phyloP scores from a whole-genome alignment of 2,329 filamentous ascomycete species.

The Periglandula ipomoeae region DNA sequence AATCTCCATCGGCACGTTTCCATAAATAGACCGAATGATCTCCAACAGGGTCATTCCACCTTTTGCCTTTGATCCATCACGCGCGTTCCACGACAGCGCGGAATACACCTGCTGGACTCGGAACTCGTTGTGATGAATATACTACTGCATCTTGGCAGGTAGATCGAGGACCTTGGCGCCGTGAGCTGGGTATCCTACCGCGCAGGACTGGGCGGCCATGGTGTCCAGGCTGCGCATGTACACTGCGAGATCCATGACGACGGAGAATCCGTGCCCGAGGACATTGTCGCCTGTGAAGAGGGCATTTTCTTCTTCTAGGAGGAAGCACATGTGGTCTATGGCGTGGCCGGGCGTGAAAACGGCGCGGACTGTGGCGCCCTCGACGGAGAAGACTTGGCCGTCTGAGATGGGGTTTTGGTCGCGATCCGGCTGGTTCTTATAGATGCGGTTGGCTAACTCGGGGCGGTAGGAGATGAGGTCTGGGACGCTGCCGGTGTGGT shows the following conservation, averaged over 20 bases:
- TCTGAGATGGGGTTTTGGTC: no score
- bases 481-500: no score
- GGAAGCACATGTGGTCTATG: no score
- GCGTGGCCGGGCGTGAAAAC: no score
- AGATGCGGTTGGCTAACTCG: no score
- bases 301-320: no score
- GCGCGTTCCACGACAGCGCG: neutral
- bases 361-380: no score
- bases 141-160: neutral
- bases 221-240: neutral
- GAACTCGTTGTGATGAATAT: neutral
- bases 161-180: neutral
- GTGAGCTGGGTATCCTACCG: neutral
- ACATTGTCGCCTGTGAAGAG: no score
- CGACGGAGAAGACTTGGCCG: no score
- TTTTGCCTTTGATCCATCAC: neutral
- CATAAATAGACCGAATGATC: constrained; percentile 1
- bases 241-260: neutral
- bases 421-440: no score
- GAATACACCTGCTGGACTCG: neutral
- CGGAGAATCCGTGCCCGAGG: no score
- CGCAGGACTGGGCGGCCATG: neutral
- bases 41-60: neutral
- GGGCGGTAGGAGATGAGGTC: no score
- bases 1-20: neutral